Evolutionary conservation across 805 yeast species (phyloP), one percentile per base, ranked within the genome.

Genomic region (Candida sonorensis): DNA sequence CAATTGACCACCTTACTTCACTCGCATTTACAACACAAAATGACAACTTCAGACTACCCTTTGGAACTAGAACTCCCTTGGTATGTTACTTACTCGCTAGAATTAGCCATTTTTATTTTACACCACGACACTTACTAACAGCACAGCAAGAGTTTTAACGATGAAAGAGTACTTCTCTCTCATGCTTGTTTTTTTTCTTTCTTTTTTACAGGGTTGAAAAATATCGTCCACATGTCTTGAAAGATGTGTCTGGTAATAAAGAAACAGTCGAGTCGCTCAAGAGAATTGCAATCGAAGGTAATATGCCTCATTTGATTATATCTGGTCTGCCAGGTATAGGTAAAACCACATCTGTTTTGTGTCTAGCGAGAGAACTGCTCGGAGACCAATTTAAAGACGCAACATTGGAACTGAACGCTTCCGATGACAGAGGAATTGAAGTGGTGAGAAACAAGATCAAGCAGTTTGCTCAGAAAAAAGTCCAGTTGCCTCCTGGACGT

Each of bases 291-390:
- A 61, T 72, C 29, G 95, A 88, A 49, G 98, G 98, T 20, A 92
- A 92, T 59, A 81, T 92, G 85, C 97, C 98, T 2, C 96, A 92
- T 59, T 66, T 92, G 72, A 88, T 92, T 46, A 82, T 92, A 27
- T 81, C 92, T n/a, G 95, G 98, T 3, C 62, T 86, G 28, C 98
- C 98, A 2, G 98, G 98, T 45, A 90, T 92, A 35, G 98, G 98
- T 26, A 92, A 92, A 55, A 92, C 98, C 3, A 92, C 98, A 0
- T 81, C 96, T 2, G 75, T 92, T 5, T 84, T 83, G 39, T 88
- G 97, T 61, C 69, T 92, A 18, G 97, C 97, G 0, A 70, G 75
- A 32, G 94, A 83, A 50, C 59, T 92, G 26, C 64, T 92, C 19
- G 95, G 95, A 0, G 72, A 72, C 13, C 62, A 75, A 17, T 37